Percentiles rank a stretch among this genome's conserved stretches.
phyloP scores from a whole-genome alignment of 805 yeast species.

The Candida dajiaensis region DNA sequence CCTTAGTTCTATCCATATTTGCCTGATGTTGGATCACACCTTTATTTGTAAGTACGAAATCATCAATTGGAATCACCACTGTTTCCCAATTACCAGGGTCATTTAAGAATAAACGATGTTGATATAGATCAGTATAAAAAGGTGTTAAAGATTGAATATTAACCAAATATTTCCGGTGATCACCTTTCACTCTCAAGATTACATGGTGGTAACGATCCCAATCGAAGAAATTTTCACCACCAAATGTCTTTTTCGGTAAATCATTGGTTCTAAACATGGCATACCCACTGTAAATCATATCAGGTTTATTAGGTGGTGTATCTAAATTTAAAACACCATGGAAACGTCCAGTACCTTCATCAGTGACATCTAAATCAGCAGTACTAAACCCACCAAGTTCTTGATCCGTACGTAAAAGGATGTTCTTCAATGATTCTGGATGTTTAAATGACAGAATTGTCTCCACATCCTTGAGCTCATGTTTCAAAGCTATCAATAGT shows the following conservation, averaged over 20 bases:
- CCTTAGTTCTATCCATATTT: conserved; percentile 53
- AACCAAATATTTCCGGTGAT: conserved; percentile 66
- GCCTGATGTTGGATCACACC: conserved; percentile 61
- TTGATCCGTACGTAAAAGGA: conserved; percentile 63
- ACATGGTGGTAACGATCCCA: conserved; percentile 59
- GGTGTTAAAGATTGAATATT: conserved; percentile 81
- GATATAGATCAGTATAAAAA: conserved; percentile 71
- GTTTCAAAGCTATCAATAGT: conserved; percentile 2
- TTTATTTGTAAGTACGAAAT: conserved; percentile 78
- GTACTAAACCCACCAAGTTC: conserved; percentile 78
- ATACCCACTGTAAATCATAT: conserved; percentile 58
- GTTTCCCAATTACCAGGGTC: conserved; percentile 80
- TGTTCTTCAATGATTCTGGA: conserved; percentile 40
- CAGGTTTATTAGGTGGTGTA: conserved; percentile 60
- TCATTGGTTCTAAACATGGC: conserved; percentile 83
- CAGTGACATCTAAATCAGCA: conserved; percentile 41
- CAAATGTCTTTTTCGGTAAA: conserved; percentile 40
- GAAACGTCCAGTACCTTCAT: conserved; percentile 49
- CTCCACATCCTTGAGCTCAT: conserved; percentile 20
- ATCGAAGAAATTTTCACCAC: conserved; percentile 55
- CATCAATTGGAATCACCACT: conserved; percentile 68
- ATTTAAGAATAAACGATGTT: conserved; percentile 69
- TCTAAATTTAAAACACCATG: conserved; percentile 66
- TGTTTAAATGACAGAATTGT: conserved; percentile 54
- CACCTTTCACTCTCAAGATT: conserved; percentile 67